Percentiles rank a stretch among this genome's conserved stretches.
These are phyloP conservation scores for Blastocladiella britannica DNA, from an alignment of 192 early-diverging fungal genomes.

Conservation along the genomic window DNA sequence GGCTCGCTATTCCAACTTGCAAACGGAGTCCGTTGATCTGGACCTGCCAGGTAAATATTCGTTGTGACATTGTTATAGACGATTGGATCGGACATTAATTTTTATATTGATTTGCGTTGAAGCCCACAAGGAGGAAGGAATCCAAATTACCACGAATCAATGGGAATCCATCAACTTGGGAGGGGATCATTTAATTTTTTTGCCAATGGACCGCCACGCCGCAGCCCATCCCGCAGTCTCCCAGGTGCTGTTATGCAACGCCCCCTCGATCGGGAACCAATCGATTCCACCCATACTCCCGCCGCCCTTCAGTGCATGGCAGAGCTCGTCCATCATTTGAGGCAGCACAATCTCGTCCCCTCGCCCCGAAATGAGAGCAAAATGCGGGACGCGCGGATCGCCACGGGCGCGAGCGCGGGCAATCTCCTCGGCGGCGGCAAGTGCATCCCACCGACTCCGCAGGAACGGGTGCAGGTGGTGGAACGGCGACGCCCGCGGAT, in stretches of 20 bases:
- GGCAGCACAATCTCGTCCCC: conserved; percentile 20
- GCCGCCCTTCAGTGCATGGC: background rate
- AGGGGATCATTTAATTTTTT: background rate
- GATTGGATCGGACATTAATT: background rate
- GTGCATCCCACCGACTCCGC: conserved; percentile 15
- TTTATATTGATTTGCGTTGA: background rate
- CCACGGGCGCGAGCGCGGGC: conserved; percentile 12
- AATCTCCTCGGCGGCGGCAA: conserved; percentile 5
- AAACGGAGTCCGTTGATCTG: background rate
- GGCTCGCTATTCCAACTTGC: too few relatives aligned
- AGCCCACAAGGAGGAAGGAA: too few relatives aligned
- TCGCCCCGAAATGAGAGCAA: too few relatives aligned
- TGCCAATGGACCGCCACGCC: background rate
- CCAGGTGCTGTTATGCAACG: background rate
- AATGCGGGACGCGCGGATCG: too few relatives aligned
- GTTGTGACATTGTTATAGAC: background rate
- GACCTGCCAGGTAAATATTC: background rate
- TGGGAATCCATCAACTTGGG: background rate
- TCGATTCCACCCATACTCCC: background rate
- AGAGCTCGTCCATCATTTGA: conserved; percentile 13
- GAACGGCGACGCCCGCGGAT: conserved; percentile 16
- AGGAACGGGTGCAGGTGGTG: conserved; percentile 12
- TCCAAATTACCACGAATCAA: too few relatives aligned
- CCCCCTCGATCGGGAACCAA: background rate
- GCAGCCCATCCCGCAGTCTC: background rate